A percentile compares a stretch with the other conserved stretches of the same genome.
phyloP scores from a whole-genome alignment of 768 basidiomycete genomes.

The Collybia sp. region DNA sequence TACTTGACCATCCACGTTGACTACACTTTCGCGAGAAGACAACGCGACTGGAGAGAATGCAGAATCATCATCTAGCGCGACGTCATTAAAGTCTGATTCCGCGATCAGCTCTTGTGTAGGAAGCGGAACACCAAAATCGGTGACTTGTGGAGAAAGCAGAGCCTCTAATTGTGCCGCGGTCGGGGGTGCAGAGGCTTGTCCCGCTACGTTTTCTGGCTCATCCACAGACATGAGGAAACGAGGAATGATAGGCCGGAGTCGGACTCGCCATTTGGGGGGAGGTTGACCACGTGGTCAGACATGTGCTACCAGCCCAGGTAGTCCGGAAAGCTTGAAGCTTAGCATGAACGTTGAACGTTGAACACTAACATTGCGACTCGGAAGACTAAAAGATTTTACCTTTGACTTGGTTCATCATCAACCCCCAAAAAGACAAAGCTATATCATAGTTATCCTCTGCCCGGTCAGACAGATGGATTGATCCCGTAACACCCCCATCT shows the following conservation, averaged over 20 bases:
- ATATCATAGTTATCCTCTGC: too few species aligned
- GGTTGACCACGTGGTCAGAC: background rate
- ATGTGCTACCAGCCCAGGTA: too few species aligned
- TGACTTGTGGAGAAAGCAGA: constrained; percentile 44
- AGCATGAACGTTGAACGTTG: too few species aligned
- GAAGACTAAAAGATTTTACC: too few species aligned
- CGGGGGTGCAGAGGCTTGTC: background rate
- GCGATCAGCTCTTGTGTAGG: constrained; percentile 39
- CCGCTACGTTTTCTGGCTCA: constrained; percentile 5
- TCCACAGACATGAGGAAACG: constrained; percentile 12
- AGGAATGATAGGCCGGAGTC: background rate
- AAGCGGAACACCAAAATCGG: constrained; percentile 20
- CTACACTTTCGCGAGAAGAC: constrained; percentile 16
- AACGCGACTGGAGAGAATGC: constrained; percentile 32
- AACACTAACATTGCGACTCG: too few species aligned
- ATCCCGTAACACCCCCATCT: too few species aligned
- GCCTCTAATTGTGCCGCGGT: constrained; percentile 32
- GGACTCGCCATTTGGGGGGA: background rate
- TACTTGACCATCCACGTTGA: constrained; percentile 7
- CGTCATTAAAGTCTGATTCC: constrained; percentile 63
- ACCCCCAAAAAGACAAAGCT: too few species aligned
- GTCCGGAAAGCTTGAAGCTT: too few species aligned
- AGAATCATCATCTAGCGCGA: constrained; percentile 47
- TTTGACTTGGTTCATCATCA: too few species aligned
- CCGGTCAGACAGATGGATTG: too few species aligned